These are phyloP conservation scores for Fraxinus sp. DNA, from an alignment of 305 asterid genomes.

Conservation along the genomic window DNA sequence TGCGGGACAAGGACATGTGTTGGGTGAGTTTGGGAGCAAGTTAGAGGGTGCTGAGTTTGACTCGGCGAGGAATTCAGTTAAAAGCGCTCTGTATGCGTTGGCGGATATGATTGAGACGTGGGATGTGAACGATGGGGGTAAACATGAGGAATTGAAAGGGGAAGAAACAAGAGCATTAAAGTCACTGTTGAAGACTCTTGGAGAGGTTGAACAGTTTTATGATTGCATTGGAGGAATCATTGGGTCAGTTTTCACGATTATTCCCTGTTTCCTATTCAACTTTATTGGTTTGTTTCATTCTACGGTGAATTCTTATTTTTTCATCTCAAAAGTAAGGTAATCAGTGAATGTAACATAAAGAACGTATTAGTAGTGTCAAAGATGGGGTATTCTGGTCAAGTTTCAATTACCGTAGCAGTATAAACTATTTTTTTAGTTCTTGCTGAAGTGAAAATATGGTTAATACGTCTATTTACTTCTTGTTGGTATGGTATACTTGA, in stretches of 20 bases:
- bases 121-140: constrained; percentile 48
- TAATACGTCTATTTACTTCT: neutral
- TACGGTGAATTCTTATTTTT: constrained; percentile 41
- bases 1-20: constrained; percentile 84
- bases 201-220: constrained; percentile 80
- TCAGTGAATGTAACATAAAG: neutral
- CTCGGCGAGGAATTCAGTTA: constrained; percentile 49
- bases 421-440: neutral
- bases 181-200: constrained; percentile 72
- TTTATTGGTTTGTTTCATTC: neutral
- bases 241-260: constrained; percentile 58
- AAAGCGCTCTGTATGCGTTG: constrained; percentile 70
- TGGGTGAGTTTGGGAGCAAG: constrained; percentile 46
- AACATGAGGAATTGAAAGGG: constrained; percentile 31
- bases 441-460: neutral
- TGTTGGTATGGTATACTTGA: neutral
- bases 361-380: neutral
- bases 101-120: constrained; percentile 84
- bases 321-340: neutral
- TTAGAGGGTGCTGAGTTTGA: constrained; percentile 35
- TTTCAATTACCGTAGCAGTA: neutral
- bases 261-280: constrained; percentile 13
- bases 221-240: constrained; percentile 95
- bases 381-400: constrained; percentile 9
- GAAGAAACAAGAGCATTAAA: constrained; percentile 54